Conservation (phyloP, 176 grass and related monocot genomes). For the Rhynchospora tenuis region DNA sequence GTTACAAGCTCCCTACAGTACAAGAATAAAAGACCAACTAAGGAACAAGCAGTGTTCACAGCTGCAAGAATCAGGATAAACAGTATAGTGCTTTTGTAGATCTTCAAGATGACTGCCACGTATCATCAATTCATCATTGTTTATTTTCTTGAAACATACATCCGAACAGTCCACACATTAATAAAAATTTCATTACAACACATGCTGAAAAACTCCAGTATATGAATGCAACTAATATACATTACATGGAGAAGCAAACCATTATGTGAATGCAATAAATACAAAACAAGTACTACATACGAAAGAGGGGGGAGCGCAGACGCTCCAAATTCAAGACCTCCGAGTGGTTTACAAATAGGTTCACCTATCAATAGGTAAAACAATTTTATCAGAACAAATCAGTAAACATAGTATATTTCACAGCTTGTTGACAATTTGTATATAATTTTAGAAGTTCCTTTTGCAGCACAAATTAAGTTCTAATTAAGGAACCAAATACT, state of each 20-base stretch:
- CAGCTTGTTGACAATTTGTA: background rate
- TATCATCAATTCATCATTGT: background rate
- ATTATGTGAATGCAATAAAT: background rate
- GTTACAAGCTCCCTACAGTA: background rate
- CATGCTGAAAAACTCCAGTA: background rate
- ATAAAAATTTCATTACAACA: background rate
- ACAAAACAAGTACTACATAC: background rate
- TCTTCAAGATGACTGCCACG: no score
- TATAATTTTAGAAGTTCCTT: background rate
- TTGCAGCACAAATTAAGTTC: background rate
- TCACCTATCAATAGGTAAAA: slow-evolving; percentile 43
- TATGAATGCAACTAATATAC: background rate
- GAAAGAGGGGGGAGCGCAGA: slow-evolving; percentile 28
- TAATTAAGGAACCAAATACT: background rate
- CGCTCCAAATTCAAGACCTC: slow-evolving; percentile 87
- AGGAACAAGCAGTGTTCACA: no score
- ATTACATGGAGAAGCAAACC: background rate
- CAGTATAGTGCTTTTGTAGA: no score
- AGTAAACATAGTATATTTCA: background rate
- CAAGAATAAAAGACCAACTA: background rate
- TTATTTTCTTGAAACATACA: background rate
- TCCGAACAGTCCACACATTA: background rate
- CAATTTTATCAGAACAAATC: background rate
- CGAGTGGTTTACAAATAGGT: slow-evolving; percentile 64
- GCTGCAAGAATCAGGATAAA: no score